Percentiles rank a stretch among this genome's conserved stretches.
These are phyloP conservation scores for Rosa hybrid DNA, from an alignment of 331 rosid species.

Conservation along the genomic window DNA sequence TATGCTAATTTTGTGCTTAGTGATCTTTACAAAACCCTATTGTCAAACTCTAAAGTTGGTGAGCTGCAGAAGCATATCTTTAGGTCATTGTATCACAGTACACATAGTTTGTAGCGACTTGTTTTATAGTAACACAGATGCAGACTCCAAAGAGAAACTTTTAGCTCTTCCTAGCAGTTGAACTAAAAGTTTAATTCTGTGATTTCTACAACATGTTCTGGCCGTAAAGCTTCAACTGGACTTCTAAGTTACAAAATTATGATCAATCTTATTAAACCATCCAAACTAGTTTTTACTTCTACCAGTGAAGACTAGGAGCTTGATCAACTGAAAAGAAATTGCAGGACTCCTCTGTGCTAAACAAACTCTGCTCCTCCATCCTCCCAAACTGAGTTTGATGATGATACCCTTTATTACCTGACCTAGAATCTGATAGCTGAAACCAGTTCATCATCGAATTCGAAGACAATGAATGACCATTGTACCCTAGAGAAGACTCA, in stretches of 20 bases:
- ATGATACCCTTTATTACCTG: slow-evolving; percentile 21
- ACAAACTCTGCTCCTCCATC: slow-evolving; percentile 43
- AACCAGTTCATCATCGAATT: slow-evolving; percentile 29
- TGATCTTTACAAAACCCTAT: background rate
- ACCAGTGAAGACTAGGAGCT: slow-evolving; percentile 59
- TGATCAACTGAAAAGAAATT: slow-evolving; percentile 61
- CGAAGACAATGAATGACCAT: slow-evolving; percentile 34
- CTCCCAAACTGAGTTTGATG: slow-evolving; percentile 30
- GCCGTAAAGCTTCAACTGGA: background rate
- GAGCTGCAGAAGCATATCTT: background rate
- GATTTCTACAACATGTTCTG: background rate
- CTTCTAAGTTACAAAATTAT: slow-evolving; percentile 10
- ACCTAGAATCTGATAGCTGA: slow-evolving; percentile 44
- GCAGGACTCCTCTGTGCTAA: slow-evolving; percentile 39
- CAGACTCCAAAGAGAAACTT: background rate
- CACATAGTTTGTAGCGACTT: background rate
- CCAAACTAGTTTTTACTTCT: slow-evolving; percentile 23
- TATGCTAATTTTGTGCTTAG: background rate
- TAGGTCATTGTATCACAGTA: background rate
- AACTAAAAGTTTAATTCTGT: background rate
- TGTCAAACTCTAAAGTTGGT: background rate
- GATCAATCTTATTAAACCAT: background rate
- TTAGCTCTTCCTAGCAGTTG: background rate
- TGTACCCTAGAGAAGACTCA: slow-evolving; percentile 34
- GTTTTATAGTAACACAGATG: background rate